These are phyloP conservation scores for Hyphodiscus hymeniophilus DNA, from an alignment of 495 filamentous ascomycete genomes.

Conservation along the genomic window DNA sequence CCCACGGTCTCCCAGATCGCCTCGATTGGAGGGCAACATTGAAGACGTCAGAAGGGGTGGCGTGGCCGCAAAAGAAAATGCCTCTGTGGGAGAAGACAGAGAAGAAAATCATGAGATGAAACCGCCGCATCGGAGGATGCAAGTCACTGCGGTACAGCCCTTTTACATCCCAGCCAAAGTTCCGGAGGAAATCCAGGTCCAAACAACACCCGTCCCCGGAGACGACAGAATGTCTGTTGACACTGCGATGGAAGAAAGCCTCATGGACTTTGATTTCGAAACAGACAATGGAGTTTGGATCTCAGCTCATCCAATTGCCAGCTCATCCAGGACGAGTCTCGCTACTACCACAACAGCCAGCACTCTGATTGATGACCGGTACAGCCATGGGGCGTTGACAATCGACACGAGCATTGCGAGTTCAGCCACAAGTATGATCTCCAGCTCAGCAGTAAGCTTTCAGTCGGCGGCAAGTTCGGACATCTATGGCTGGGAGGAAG, in stretches of 20 bases:
- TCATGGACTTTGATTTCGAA: slow-evolving; percentile 20
- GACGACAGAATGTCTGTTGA: slow-evolving; percentile 15
- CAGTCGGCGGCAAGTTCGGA: slow-evolving; percentile 15
- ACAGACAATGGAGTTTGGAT: slow-evolving; percentile 18
- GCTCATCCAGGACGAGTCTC: slow-evolving; percentile 15
- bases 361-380: slow-evolving; percentile 12
- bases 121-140: slow-evolving; percentile 22
- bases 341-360: slow-evolving; percentile 14
- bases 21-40: slow-evolving; percentile 22
- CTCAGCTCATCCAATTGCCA: slow-evolving; percentile 11
- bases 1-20: slow-evolving; percentile 24
- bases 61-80: slow-evolving; percentile 45
- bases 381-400: slow-evolving; percentile 10
- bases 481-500: slow-evolving; percentile 25
- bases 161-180: slow-evolving; percentile 31
- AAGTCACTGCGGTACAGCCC: slow-evolving; percentile 20
- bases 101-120: slow-evolving; percentile 25
- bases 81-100: slow-evolving; percentile 9
- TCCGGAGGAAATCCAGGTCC: slow-evolving; percentile 21
- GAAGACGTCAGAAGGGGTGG: slow-evolving; percentile 33
- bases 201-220: not conserved
- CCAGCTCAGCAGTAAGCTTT: slow-evolving; percentile 10
- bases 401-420: slow-evolving; percentile 17
- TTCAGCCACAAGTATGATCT: slow-evolving; percentile 18
- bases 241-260: slow-evolving; percentile 8